These are phyloP conservation scores for Melanomma pulvis-pyrius DNA, from an alignment of 495 filamentous ascomycete species.

Conservation along the genomic window DNA sequence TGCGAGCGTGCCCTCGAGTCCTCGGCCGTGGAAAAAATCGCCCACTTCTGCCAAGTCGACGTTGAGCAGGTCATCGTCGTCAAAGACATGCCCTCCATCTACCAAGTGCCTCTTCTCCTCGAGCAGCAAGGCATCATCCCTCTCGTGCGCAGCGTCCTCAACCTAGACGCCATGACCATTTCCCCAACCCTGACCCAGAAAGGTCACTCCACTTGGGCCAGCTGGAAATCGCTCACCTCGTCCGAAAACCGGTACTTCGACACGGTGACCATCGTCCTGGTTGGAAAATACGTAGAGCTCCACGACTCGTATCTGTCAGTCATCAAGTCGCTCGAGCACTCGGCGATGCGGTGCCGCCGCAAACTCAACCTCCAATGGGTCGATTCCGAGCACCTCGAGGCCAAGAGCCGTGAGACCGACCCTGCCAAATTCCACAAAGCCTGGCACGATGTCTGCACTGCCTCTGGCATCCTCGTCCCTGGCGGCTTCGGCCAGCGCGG, in stretches of 20 bases:
- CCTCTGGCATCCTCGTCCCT: slow-evolving; percentile 66
- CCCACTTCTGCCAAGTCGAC: slow-evolving; percentile 81
- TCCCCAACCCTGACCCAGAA: slow-evolving; percentile 54
- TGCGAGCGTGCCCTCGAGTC: slow-evolving; percentile 73
- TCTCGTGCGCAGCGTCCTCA: slow-evolving; percentile 62
- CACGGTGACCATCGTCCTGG: slow-evolving; percentile 78
- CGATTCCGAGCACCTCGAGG: slow-evolving; percentile 81
- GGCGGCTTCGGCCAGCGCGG: slow-evolving; percentile 87
- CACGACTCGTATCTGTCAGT: slow-evolving; percentile 85
- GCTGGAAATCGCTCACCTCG: slow-evolving; percentile 71
- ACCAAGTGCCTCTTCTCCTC: slow-evolving; percentile 90
- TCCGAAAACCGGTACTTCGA: slow-evolving; percentile 64
- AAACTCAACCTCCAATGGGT: slow-evolving; percentile 84
- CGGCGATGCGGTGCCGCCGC: slow-evolving; percentile 79
- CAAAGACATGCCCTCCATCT: slow-evolving; percentile 80
- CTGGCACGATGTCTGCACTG: slow-evolving; percentile 77
- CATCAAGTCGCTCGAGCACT: slow-evolving; percentile 84
- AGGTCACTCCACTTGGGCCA: slow-evolving; percentile 68
- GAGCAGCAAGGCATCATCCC: slow-evolving; percentile 73
- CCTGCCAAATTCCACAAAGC: slow-evolving; percentile 84
- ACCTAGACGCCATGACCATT: slow-evolving; percentile 56
- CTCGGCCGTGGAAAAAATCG: slow-evolving; percentile 83
- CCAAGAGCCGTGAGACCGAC: slow-evolving; percentile 54
- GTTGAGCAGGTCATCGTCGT: slow-evolving; percentile 80
- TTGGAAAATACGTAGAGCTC: slow-evolving; percentile 86